These are phyloP conservation scores for Lecanoromycetidae sp. DNA, from an alignment of 2,329 filamentous ascomycete genomes.

Conservation along the genomic window DNA sequence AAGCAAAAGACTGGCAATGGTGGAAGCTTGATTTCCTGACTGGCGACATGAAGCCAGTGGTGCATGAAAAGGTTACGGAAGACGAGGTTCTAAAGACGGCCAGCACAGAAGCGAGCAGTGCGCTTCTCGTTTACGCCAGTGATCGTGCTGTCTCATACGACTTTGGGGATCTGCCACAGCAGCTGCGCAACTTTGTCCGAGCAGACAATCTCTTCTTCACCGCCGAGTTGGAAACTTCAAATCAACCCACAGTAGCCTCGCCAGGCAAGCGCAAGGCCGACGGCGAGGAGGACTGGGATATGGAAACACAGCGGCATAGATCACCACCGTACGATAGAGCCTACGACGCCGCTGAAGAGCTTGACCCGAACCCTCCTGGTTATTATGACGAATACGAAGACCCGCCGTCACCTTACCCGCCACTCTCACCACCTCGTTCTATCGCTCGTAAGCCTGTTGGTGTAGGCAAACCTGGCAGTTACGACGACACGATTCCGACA, in stretches of 20 bases:
- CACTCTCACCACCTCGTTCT: not conserved
- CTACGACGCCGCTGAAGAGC: not conserved
- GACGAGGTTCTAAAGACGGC: conserved; percentile 44
- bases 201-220: conserved; percentile 17
- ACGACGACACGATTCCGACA: conserved; percentile 10
- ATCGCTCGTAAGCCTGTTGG: conserved; percentile 2
- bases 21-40: conserved; percentile 43
- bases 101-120: conserved; percentile 39
- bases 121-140: conserved; percentile 49
- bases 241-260: not conserved
- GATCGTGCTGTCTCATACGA: conserved; percentile 32
- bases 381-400: not conserved
- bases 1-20: conserved; percentile 35
- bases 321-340: conserved; percentile 10
- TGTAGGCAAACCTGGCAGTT: conserved; percentile 2
- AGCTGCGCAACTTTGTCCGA: conserved; percentile 22
- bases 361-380: conserved; percentile 1
- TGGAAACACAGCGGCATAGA: conserved; percentile 8
- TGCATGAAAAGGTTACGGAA: conserved; percentile 34
- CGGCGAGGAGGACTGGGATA: conserved; percentile 5
- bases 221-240: conserved; percentile 12
- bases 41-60: conserved; percentile 29
- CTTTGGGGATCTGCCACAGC: conserved; percentile 24
- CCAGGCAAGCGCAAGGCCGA: conserved; percentile 15
- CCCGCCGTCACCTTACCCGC: conserved; percentile 3